These are phyloP conservation scores for Physcomitrium patens DNA, from an alignment of 225 moss, liverwort and hornwort species.

Conservation along the genomic window DNA sequence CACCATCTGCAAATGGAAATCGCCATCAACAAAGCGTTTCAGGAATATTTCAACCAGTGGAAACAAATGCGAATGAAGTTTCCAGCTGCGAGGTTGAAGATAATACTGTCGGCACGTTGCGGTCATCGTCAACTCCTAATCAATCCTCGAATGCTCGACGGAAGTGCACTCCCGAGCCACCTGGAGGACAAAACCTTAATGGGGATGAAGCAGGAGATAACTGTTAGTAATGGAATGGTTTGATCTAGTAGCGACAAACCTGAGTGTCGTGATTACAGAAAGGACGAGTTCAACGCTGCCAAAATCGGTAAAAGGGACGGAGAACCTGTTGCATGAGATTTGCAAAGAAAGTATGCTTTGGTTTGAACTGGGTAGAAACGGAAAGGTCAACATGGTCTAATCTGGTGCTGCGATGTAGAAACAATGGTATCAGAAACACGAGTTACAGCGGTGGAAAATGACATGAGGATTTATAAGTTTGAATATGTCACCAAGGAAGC, in stretches of 20 bases:
- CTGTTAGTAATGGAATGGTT: slow-evolving; percentile 49
- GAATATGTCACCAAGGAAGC: slow-evolving; percentile 54
- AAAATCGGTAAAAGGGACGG: slow-evolving; percentile 33
- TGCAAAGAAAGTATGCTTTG: slow-evolving; percentile 39
- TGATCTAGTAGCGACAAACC: slow-evolving; percentile 62
- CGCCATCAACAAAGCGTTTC: slow-evolving; percentile 52
- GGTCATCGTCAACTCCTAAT: slow-evolving; percentile 53
- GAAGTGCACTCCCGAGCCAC: slow-evolving; percentile 49
- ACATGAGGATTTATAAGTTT: slow-evolving; percentile 40
- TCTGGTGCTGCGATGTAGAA: slow-evolving; percentile 32
- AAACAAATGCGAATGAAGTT: slow-evolving; percentile 64
- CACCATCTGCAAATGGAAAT: slow-evolving; percentile 71
- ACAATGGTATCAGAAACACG: slow-evolving; percentile 42
- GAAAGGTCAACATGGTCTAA: slow-evolving; percentile 22
- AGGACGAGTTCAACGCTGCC: slow-evolving; percentile 46
- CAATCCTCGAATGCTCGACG: slow-evolving; percentile 37
- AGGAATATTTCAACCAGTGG: slow-evolving; percentile 50
- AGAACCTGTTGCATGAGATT: slow-evolving; percentile 33
- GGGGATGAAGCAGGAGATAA: slow-evolving; percentile 53
- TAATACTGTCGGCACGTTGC: slow-evolving; percentile 44
- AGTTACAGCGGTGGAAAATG: slow-evolving; percentile 47
- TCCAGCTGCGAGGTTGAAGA: slow-evolving; percentile 76
- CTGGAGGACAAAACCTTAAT: slow-evolving; percentile 45
- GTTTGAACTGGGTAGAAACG: slow-evolving; percentile 46
- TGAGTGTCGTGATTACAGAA: slow-evolving; percentile 53